These are phyloP conservation scores for Saururus chinensis DNA, from an alignment of 164 flowering plant species.

Conservation along the genomic window DNA sequence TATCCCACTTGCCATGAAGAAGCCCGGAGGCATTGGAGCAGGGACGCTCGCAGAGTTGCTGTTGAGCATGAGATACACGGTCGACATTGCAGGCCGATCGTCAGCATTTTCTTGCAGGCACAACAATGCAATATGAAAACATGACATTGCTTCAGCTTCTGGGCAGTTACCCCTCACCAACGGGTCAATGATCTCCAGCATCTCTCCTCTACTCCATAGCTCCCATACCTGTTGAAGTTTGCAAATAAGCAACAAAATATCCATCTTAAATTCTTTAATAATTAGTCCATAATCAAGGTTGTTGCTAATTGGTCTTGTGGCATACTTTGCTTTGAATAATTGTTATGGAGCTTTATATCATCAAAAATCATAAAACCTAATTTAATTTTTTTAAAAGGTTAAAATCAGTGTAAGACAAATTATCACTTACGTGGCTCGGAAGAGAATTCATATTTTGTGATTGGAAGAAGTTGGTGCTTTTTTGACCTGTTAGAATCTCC, in stretches of 20 bases:
- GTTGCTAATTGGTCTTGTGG: too few relatives aligned
- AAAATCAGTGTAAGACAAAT: too few relatives aligned
- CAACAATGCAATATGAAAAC: constrained; percentile 1
- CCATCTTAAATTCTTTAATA: too few relatives aligned
- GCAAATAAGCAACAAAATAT: too few relatives aligned
- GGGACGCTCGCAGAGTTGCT: constrained; percentile 22
- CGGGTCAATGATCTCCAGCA: background rate
- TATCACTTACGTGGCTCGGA: background rate
- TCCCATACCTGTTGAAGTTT: background rate
- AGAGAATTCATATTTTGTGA: background rate
- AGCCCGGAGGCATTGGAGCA: constrained; percentile 16
- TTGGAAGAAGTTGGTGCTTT: background rate
- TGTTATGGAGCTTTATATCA: too few relatives aligned
- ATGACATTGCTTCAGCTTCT: background rate
- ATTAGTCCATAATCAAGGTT: too few relatives aligned
- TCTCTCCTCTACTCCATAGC: constrained; percentile 3
- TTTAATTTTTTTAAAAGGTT: too few relatives aligned
- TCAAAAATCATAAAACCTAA: too few relatives aligned
- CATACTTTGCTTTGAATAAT: too few relatives aligned
- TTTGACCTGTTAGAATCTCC: background rate
- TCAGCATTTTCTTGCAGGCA: constrained; percentile 8
- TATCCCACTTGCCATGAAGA: background rate
- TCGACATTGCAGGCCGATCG: constrained; percentile 2
- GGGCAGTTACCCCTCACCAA: background rate
- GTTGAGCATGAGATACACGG: constrained; percentile 1